These are phyloP conservation scores for Lactuca sativa DNA, from an alignment of 129 eudicot genomes.

Conservation along the genomic window DNA sequence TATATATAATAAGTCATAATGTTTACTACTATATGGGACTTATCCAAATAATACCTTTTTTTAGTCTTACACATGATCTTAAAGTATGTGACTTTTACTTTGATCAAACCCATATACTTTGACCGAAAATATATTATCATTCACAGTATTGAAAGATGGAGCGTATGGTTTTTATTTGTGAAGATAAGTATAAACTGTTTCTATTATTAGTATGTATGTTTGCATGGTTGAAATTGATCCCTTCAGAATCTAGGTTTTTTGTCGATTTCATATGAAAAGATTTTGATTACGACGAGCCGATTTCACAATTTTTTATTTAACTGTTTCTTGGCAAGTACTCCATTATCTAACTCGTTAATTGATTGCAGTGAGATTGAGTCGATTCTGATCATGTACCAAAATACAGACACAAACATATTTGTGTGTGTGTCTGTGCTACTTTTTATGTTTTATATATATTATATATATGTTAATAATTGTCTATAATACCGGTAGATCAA, in stretches of 20 bases:
- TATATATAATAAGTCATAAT: neutral
- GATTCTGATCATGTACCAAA: too few relatives aligned
- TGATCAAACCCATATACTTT: slow-evolving; percentile 21
- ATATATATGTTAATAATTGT: neutral
- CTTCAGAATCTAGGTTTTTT: slow-evolving; percentile 7
- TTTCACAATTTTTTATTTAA: neutral
- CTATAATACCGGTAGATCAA: neutral
- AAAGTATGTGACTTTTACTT: slow-evolving; percentile 2
- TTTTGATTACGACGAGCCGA: neutral
- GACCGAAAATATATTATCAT: slow-evolving; percentile 1
- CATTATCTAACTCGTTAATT: neutral
- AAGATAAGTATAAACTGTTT: neutral
- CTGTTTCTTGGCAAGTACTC: neutral
- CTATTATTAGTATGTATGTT: slow-evolving; percentile 30
- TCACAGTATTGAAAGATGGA: neutral
- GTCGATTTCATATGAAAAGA: neutral
- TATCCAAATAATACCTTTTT: slow-evolving; percentile 24
- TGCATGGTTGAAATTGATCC: slow-evolving; percentile 10
- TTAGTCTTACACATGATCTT: slow-evolving; percentile 15
- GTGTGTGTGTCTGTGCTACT: neutral
- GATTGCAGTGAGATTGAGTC: too few relatives aligned
- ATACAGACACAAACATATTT: neutral
- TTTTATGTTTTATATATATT: neutral
- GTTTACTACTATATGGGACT: neutral
- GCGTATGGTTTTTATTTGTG: slow-evolving; percentile 7